Base-by-base conservation (phyloP, 345 rosid genomes). In the Erucastrum elatum region DNA sequence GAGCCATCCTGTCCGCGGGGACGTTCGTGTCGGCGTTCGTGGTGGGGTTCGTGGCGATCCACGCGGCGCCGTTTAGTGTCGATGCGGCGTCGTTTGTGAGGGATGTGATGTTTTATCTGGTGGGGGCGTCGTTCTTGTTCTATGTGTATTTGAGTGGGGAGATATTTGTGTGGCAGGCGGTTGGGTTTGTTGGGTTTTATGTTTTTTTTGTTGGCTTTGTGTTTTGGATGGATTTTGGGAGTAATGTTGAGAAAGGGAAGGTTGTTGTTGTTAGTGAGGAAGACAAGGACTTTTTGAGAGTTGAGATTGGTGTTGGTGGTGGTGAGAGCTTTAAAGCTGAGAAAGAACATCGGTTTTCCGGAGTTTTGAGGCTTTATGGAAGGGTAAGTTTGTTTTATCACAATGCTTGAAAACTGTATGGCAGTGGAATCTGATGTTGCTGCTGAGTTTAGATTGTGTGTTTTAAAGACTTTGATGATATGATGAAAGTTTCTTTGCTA, bases 81-180 rank as follows among this genome's bases (percentile, higher is more conserved):
- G 88, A 92, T 8, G 87, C 98, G 3, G 90, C 86, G 6, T 86
- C 87, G 0, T 92, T 92, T 51, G 85, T 92, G 1, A 91, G 97
- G 80, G 98, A 92, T 68, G 98, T 91, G 75, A 82, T 87, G 62
- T 94, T 94, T 78, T 94, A 94, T 74, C 29, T 92, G 77, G 68
- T 91, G 2, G 94, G 86, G 4, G 95, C 91, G 21, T 78, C 87
- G 75, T 90, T 88, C 73, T 70, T 92, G 87, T 94, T 94, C 79
- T 90, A 82, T 85, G 96, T 95, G 10, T 95, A 92, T 69, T 78
- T 93, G 91, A 95, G 99, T 80, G 98, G 98, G 12, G 98, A 95
- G 88, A 95, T 93, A 7, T 91, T 87, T 31, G 81, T 93, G 60
- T 93, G 99, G 97, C 99, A 95, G 82, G 94, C 99, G 16, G 72